A percentile compares a stretch with the other conserved stretches of the same genome.
These are phyloP conservation scores for Mycosphaerella sp. DNA, from an alignment of 2,329 filamentous ascomycete genomes.

Conservation along the genomic window DNA sequence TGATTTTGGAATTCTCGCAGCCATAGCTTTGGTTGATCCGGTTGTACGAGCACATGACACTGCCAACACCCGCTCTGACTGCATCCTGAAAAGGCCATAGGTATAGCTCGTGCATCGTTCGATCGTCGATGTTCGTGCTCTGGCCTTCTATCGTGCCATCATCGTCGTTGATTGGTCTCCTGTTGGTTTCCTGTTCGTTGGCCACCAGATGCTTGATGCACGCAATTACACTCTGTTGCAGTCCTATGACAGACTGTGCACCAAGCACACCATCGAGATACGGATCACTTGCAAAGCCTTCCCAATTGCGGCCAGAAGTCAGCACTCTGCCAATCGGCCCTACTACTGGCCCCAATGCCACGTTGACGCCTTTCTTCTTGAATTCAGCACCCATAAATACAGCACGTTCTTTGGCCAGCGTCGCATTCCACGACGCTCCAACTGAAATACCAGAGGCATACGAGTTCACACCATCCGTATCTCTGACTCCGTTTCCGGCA, in stretches of 20 bases:
- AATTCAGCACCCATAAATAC: slow-evolving; percentile 54
- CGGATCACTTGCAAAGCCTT: slow-evolving; percentile 66
- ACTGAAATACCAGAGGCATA: slow-evolving; percentile 41
- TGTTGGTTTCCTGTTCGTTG: slow-evolving; percentile 46
- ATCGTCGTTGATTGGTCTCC: slow-evolving; percentile 36
- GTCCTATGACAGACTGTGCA: slow-evolving; percentile 49
- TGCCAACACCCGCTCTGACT: slow-evolving; percentile 43
- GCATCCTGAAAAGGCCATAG: slow-evolving; percentile 52
- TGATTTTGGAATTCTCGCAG: slow-evolving; percentile 63
- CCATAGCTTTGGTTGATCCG: slow-evolving; percentile 44
- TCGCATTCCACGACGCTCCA: slow-evolving; percentile 48
- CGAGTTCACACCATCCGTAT: slow-evolving; percentile 39
- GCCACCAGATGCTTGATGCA: slow-evolving; percentile 54
- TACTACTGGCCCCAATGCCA: slow-evolving; percentile 62
- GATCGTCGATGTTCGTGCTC: slow-evolving; percentile 55
- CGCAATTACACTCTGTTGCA: slow-evolving; percentile 54
- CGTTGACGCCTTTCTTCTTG: slow-evolving; percentile 49
- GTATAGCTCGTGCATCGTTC: slow-evolving; percentile 63
- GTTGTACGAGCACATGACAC: slow-evolving; percentile 37
- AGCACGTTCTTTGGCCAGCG: slow-evolving; percentile 48
- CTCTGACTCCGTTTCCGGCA: slow-evolving; percentile 40
- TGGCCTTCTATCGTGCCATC: slow-evolving; percentile 23
- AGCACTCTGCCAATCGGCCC: slow-evolving; percentile 66
- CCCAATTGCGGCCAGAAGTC: slow-evolving; percentile 63
- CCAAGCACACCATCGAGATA: slow-evolving; percentile 52